phyloP scores from a whole-genome alignment of 257 asterid species.

The Ajuga chamaepitys region DNA sequence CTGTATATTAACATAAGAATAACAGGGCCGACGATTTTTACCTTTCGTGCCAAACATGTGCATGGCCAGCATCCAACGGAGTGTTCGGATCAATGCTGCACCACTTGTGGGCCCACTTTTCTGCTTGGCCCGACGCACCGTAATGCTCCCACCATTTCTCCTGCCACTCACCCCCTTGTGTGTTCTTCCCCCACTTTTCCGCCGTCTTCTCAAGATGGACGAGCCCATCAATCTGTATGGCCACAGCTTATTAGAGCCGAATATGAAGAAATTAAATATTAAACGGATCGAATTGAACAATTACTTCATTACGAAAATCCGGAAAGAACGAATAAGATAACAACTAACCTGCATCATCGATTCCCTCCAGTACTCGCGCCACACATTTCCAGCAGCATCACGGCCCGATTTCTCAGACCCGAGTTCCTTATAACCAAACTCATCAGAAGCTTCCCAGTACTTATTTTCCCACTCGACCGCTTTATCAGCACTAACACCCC shows the following conservation, averaged over 20 bases:
- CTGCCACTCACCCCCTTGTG: conserved; percentile 89
- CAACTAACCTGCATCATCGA: conserved; percentile 69
- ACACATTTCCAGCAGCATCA: conserved; percentile 78
- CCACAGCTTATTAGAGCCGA: not conserved
- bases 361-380: conserved; percentile 96
- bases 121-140: conserved; percentile 66
- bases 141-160: conserved; percentile 97
- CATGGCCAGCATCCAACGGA: conserved; percentile 84
- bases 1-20: not conserved
- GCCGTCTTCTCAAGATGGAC: conserved; percentile 86
- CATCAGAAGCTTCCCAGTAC: conserved; percentile 98
- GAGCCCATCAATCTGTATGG: conserved; percentile 55
- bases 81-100: conserved; percentile 83
- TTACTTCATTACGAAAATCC: no score
- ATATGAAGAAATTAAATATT: no score
- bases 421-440: conserved; percentile 83
- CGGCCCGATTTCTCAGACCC: conserved; percentile 99
- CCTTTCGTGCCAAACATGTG: conserved; percentile 99
- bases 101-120: conserved; percentile 98
- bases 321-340: not conserved
- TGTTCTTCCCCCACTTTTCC: conserved; percentile 95
- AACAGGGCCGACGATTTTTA: conserved; percentile 13
- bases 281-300: no score
- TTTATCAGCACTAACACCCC: conserved; percentile 74
- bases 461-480: conserved; percentile 88